Conservation (phyloP, 1,139 yeast species). For the Pichia norvegensis region DNA sequence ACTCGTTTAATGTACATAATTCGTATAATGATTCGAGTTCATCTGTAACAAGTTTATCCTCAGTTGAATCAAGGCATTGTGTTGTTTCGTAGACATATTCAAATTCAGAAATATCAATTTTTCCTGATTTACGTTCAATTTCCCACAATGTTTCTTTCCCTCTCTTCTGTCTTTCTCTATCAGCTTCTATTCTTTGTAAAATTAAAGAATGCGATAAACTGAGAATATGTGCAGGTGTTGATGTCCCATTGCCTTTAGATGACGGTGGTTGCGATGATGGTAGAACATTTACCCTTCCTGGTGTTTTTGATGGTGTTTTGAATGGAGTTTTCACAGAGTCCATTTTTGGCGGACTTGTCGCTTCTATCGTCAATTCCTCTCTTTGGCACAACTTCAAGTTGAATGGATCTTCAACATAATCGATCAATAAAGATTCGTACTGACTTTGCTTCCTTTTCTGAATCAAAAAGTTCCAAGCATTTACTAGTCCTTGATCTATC, state of each 20-base stretch:
- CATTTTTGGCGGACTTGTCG: not conserved
- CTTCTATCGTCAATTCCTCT: not conserved
- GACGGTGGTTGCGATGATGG: not conserved
- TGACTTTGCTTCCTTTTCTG: slow-evolving; percentile 44
- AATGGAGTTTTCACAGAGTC: slow-evolving; percentile 2
- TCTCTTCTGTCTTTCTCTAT: slow-evolving; percentile 74
- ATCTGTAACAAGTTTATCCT: slow-evolving; percentile 20
- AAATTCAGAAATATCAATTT: slow-evolving; percentile 50
- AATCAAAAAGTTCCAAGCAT: slow-evolving; percentile 44
- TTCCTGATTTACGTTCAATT: slow-evolving; percentile 42
- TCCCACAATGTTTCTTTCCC: slow-evolving; percentile 73
- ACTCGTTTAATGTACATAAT: slow-evolving; percentile 8
- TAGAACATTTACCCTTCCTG: not conserved
- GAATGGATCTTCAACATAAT: slow-evolving; percentile 17
- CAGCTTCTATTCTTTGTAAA: slow-evolving; percentile 75
- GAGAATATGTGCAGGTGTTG: slow-evolving; percentile 1
- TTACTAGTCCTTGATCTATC: slow-evolving; percentile 7
- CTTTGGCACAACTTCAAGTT: not conserved
- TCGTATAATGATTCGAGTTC: slow-evolving; percentile 21
- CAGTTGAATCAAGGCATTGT: slow-evolving; percentile 36
- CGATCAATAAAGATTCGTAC: slow-evolving; percentile 34
- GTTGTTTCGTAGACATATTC: slow-evolving; percentile 48
- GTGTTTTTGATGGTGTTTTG: slow-evolving; percentile 1
- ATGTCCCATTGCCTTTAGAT: not conserved
- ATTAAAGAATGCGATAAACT: slow-evolving; percentile 40